phyloP scores from a whole-genome alignment of 768 basidiomycete genomes.

The Boletus coccyginus region DNA sequence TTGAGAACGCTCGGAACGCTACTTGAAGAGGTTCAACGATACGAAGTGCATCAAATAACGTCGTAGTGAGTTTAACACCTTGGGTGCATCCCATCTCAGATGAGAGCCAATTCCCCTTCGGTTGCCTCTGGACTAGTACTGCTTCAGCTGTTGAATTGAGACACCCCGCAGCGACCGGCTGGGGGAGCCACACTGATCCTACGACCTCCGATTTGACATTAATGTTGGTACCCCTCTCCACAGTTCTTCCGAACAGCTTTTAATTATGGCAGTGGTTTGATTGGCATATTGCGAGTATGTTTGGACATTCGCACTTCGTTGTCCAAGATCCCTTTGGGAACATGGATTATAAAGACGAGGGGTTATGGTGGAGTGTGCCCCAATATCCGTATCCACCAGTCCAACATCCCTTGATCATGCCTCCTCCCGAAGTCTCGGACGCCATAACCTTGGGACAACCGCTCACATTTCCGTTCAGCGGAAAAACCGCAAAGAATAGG shows the following conservation, averaged over 20 bases:
- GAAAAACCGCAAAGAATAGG: constrained; percentile 29
- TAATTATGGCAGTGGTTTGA: not conserved
- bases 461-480: constrained; percentile 30
- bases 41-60: not conserved
- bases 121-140: not conserved
- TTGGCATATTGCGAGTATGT: constrained; percentile 14
- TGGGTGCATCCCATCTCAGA: not conserved
- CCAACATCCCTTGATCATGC: constrained; percentile 13
- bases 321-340: constrained; percentile 10
- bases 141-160: not conserved
- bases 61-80: constrained; percentile 7
- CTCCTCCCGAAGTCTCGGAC: constrained; percentile 14
- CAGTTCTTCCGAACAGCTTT: not conserved
- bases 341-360: constrained; percentile 21
- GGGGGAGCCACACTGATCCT: not conserved
- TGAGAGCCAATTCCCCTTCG: not conserved
- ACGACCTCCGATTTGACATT: not conserved
- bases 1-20: not conserved
- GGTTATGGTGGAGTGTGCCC: constrained; percentile 2
- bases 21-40: not conserved
- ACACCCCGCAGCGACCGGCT: not conserved
- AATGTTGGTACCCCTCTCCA: constrained; percentile 5
- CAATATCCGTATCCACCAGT: constrained; percentile 15
- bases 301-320: constrained; percentile 2
- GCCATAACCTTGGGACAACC: constrained; percentile 23